Evolutionary conservation across 306 rosid genomes (phyloP), one percentile per base, ranked within the genome.

Genomic region (Psophocarpus tetragonolobus): DNA sequence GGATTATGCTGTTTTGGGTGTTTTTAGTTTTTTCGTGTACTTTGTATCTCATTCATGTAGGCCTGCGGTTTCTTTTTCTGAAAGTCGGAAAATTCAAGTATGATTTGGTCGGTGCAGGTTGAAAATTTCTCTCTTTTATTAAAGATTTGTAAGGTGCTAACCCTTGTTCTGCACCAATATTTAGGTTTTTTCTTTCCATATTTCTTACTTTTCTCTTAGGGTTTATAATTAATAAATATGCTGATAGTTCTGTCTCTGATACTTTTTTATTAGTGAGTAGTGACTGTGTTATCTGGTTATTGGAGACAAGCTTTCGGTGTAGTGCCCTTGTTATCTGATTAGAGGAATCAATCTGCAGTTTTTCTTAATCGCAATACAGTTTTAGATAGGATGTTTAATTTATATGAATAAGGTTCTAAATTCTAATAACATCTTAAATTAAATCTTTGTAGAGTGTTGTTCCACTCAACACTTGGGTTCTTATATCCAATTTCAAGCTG

Each of bases 391-490:
- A 15, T 15, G 69, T 3, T 0, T 45, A 64, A 44, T 79, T 74
- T 13, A 69, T 76, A 30, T 74, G 14, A 53, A 68, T 36, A 74
- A 15, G 44, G 65, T 71, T 35, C 38, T 82, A 42, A 72, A 45
- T 71, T 41, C 32, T 82, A 44, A 78, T 72, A 30, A 60, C 51
- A 27, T 80, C 10, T 78, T 74, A 73, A 12, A 73, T 78, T 74
- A 73, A 12, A 73, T 80, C n/a, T 60, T 32, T 80, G 66, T 45
- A 93, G 98, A 93, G 84, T 50, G 95, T 93, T 45, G 98, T 93
- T 73, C 98, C 98, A 3, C 91, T 93, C 39, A 93, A 91, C 82
- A 93, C 98, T 21, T 93, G 98, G 98, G 95, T 91, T 1, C 97
- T 93, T 38, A 93, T 93, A 84, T 93, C 98, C 78, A 91, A 93